Evolutionary conservation across 2,329 filamentous ascomycete genomes (phyloP), one percentile per base, ranked within the genome.

Genomic region (Trichophyton equinum): DNA sequence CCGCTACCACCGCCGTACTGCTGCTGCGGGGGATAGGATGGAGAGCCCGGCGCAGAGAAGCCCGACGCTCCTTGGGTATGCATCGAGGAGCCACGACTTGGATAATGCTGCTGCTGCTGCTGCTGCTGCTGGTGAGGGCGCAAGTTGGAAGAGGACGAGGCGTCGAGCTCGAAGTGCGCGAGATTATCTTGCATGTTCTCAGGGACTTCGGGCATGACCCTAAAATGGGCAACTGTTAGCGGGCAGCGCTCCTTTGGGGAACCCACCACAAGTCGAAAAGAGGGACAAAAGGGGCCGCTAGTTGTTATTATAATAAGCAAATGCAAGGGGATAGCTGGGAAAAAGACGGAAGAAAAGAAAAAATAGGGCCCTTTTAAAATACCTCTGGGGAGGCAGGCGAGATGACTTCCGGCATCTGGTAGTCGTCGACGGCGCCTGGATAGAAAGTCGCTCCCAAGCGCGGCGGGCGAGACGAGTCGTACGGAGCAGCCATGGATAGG

Each of bases 121-220:
- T 18, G 18, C 59, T 62, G 63, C 38, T 65, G 67, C 44, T 69
- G 68, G 61, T 73, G 72, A 58, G 72, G 72, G 27, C 67, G 68
- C 49, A 70, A 69, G 55, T 73, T 70, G 44, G 67, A 67, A 62
- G 68, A 56, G 74, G 76, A 69, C 60, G 70, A 69, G 63, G 87
- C 87, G 78, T 91, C 86, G 63, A 91, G 81, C 79, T 96, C 91
- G 78, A 99, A 84, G 74, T 91, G 86, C 70, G 92, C 88, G 66
- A 99, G 83, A 75, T 89, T 92, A 70, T 95, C 87, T 77, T 96
- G 91, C 84, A 99, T 96, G 76, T 96, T 92, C 76, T 92, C 88
- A 67, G 92, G 90, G 66, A 96, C 91, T 80, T 96, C 91, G 73
- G 90, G 89, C 85, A 92, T 96, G 70, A 95, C 85, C 78, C 90